Conservation (phyloP, 2,329 filamentous ascomycete genomes). For the Fusarium devonianum region DNA sequence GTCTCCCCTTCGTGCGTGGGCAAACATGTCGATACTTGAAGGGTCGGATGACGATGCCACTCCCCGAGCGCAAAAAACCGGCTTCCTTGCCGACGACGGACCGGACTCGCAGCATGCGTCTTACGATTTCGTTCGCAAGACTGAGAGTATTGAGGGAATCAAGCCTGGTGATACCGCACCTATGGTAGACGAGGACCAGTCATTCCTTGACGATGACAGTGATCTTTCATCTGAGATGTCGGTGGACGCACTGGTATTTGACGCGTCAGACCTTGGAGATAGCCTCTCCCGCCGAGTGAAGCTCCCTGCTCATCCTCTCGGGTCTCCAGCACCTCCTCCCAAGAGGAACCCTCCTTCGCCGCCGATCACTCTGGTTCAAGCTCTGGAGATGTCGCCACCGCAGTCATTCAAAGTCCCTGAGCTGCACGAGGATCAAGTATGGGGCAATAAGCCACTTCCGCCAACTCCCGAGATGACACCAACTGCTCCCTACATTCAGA, state of each 20-base stretch:
- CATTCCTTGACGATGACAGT: slow-evolving; percentile 60
- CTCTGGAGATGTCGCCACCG: slow-evolving; percentile 40
- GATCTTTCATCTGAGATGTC: slow-evolving; percentile 71
- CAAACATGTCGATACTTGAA: slow-evolving; percentile 61
- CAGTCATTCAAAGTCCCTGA: slow-evolving; percentile 35
- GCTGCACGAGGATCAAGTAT: slow-evolving; percentile 38
- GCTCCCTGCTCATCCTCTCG: slow-evolving; percentile 48
- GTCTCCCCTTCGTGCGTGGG: slow-evolving; percentile 57
- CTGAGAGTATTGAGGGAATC: slow-evolving; percentile 59
- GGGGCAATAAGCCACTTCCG: slow-evolving; percentile 39
- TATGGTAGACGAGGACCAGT: slow-evolving; percentile 46
- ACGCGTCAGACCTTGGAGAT: slow-evolving; percentile 49
- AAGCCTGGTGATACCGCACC: slow-evolving; percentile 47
- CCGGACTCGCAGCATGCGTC: slow-evolving; percentile 52
- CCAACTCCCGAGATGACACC: slow-evolving; percentile 60
- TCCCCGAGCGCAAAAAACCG: slow-evolving; percentile 32
- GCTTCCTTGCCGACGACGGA: slow-evolving; percentile 18
- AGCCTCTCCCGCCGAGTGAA: slow-evolving; percentile 26
- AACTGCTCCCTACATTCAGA: slow-evolving; percentile 48
- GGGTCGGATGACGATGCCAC: slow-evolving; percentile 53
- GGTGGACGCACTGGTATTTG: slow-evolving; percentile 54
- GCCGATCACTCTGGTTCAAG: slow-evolving; percentile 40
- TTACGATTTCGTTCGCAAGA: slow-evolving; percentile 63
- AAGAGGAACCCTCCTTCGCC: slow-evolving; percentile 43
- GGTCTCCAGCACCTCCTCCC: slow-evolving; percentile 42